Conservation (phyloP, 805 yeast species). For the Monosporozyma servazzii region DNA sequence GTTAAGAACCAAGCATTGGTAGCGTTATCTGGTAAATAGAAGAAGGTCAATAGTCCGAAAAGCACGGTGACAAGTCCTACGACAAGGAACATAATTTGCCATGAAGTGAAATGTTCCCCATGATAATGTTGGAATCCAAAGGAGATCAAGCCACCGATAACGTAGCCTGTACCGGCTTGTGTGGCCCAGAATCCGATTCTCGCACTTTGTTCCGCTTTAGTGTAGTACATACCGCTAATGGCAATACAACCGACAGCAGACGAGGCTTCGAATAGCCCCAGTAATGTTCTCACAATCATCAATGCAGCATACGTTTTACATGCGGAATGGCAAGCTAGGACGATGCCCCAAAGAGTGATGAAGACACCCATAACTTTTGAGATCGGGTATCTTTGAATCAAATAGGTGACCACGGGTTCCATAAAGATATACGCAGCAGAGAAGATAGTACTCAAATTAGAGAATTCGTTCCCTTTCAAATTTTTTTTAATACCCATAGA, state of each 20-base stretch:
- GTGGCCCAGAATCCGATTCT: constrained; percentile 50
- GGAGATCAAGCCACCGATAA: constrained; percentile 38
- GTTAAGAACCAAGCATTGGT: constrained; percentile 33
- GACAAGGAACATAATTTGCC: constrained; percentile 53
- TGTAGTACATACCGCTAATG: constrained; percentile 56
- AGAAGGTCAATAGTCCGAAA: constrained; percentile 38
- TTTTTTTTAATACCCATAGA: constrained; percentile 52
- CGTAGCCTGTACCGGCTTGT: constrained; percentile 45
- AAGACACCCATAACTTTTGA: constrained; percentile 41
- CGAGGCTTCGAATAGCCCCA: constrained; percentile 48
- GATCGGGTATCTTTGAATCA: constrained; percentile 44
- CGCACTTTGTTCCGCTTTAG: constrained; percentile 41
- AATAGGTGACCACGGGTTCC: constrained; percentile 41
- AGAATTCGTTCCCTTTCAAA: constrained; percentile 40
- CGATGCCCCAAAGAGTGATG: constrained; percentile 46
- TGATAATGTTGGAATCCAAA: constrained; percentile 47
- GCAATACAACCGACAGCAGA: constrained; percentile 49
- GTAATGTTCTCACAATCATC: constrained; percentile 44
- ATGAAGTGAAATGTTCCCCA: constrained; percentile 37
- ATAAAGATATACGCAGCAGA: constrained; percentile 46
- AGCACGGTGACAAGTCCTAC: constrained; percentile 45
- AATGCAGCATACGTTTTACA: constrained; percentile 44
- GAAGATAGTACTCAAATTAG: constrained; percentile 45
- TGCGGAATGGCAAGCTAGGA: constrained; percentile 43
- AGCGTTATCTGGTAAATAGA: constrained; percentile 44